Conservation (phyloP, 106 monocot genomes). For the Platanthera guangdongensis region DNA sequence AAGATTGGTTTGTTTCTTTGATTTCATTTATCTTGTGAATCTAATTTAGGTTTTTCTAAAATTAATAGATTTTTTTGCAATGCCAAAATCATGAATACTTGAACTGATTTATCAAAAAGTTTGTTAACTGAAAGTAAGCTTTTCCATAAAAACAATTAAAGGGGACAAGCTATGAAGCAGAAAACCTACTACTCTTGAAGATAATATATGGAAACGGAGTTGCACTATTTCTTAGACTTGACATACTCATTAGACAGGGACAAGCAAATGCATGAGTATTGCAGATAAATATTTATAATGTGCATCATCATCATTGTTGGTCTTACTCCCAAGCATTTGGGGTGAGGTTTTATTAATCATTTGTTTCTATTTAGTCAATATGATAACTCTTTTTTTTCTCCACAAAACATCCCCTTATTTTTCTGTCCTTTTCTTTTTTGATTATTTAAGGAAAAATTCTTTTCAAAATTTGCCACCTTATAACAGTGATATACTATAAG, state of each 20-base stretch:
- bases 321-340: neutral
- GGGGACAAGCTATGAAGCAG: neutral
- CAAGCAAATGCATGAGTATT: neutral
- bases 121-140: neutral
- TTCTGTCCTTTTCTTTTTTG: too few species aligned
- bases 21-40: neutral
- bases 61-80: constrained; percentile 1
- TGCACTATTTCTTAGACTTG: neutral
- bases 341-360: neutral
- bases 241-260: neutral
- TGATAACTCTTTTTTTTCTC: neutral
- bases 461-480: too few species aligned
- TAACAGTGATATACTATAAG: too few species aligned
- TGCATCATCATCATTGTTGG: neutral
- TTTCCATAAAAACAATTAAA: neutral
- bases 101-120: neutral
- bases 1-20: neutral
- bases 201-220: neutral
- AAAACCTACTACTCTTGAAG: neutral
- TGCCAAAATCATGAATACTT: neutral
- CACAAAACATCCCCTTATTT: too few species aligned
- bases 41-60: neutral
- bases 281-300: constrained; percentile 1
- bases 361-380: neutral
- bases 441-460: too few species aligned